Base-by-base conservation (phyloP, 305 asterid genomes). In the Galium porrigens region DNA sequence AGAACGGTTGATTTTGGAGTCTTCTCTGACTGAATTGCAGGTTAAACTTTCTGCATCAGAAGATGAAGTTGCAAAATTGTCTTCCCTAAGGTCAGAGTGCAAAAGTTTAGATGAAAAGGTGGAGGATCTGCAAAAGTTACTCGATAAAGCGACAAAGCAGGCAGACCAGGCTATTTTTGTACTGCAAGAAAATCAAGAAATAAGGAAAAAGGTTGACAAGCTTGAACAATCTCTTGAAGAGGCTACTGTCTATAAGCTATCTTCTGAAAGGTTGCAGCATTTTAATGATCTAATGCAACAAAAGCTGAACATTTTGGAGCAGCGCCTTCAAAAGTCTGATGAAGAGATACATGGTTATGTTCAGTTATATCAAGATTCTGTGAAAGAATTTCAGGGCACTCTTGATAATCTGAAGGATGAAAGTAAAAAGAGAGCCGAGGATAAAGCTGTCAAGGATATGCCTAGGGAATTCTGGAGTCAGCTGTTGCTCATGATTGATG, bases 371-470 rank as follows among this genome's bases (percentile, higher is more conserved):
- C 88, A 89, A 81, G 90, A 86, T 73, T 87, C 99, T 55, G 78
- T 92, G 78, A 82, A 87, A 78, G 99, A 87, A 65, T 89, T 92
- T 70, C 99, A 92, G 80, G 97, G 85, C 57, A 86, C 88, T 10
- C 81, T 92, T 6, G 65, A 71, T 80, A 75, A 62, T 64, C 67
- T 87, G 69, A 87, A 89, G 79, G 86, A 87, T 68, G 91, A 84
- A 80, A 81, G 83, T 79, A 80, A 81, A 76, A 83, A 72, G 72
- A 74, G 57, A 74, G 78, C 63, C 65, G 70, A 68, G 64, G 78
- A 74, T 70, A 82, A 76, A 71, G 71, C 80, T 69, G 78, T 79
- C 51, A 65, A 73, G 20, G 94, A 86, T 67, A 89, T 81, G 78
- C 96, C 96, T 71, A 58, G 46, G 68, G 92, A 81, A 69, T 85